Percentiles rank a stretch among this genome's conserved stretches.
These are phyloP conservation scores for Endothia cerciana DNA, from an alignment of 2,329 filamentous ascomycete species.

Conservation along the genomic window DNA sequence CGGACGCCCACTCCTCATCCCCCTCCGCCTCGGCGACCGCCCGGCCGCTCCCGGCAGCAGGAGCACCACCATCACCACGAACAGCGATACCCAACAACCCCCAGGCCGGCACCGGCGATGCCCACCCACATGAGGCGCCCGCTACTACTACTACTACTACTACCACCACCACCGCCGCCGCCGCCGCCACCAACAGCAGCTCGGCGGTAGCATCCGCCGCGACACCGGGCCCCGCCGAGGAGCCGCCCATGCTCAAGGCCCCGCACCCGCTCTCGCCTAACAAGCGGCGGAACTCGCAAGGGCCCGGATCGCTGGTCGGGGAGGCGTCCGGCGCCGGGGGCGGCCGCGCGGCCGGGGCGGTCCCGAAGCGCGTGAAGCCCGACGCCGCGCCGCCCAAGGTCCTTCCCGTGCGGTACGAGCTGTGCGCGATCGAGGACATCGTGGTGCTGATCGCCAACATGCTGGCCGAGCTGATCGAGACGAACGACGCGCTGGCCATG, in stretches of 20 bases:
- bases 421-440: slow-evolving; percentile 81
- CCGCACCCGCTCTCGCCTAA: slow-evolving; percentile 39
- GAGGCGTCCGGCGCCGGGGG: slow-evolving; percentile 24
- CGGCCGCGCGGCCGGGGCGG: slow-evolving; percentile 33
- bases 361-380: slow-evolving; percentile 58
- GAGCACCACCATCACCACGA: slow-evolving; percentile 13
- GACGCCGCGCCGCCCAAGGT: slow-evolving; percentile 57
- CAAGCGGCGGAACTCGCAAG: slow-evolving; percentile 52
- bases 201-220: slow-evolving; percentile 26
- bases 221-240: slow-evolving; percentile 30
- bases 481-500: slow-evolving; percentile 87
- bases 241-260: slow-evolving; percentile 34
- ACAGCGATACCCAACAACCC: not conserved
- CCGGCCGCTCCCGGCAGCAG: not conserved
- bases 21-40: slow-evolving; percentile 9
- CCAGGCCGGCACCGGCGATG: not conserved
- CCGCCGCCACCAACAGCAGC: not conserved
- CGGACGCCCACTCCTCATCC: slow-evolving; percentile 17
- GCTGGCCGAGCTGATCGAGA: slow-evolving; percentile 90
- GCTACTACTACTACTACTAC: not conserved
- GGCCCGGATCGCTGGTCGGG: slow-evolving; percentile 34
- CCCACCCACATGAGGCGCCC: not conserved
- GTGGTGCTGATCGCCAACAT: slow-evolving; percentile 92
- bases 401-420: slow-evolving; percentile 77
- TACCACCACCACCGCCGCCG: not conserved